Evolutionary conservation across 2,329 filamentous ascomycete genomes (phyloP).

Genomic region (Fusarium liriodendri): DNA sequence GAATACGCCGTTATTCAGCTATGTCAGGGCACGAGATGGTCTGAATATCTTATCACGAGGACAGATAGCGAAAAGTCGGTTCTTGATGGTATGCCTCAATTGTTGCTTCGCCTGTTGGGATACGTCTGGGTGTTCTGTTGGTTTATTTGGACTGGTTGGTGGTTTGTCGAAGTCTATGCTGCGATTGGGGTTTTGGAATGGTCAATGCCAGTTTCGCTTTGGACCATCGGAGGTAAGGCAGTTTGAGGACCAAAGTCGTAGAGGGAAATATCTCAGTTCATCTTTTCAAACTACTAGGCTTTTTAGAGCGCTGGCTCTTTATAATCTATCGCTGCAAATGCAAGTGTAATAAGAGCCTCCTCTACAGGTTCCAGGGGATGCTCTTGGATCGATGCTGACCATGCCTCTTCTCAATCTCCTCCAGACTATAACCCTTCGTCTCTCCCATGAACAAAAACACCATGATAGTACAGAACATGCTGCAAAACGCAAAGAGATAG

Average conservation of each 20-base stretch:
- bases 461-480: constrained; percentile 50
- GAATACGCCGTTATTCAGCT: not conserved
- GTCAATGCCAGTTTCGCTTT: constrained; percentile 17
- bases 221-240: not conserved
- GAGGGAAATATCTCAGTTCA: no score
- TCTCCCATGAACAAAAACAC: constrained; percentile 56
- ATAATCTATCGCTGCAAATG: not conserved
- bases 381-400: not conserved
- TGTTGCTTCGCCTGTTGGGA: not conserved
- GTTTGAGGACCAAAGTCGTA: not conserved
- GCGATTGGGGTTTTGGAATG: constrained; percentile 17
- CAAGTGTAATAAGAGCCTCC: not conserved
- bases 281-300: not conserved
- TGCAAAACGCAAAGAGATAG: constrained; percentile 57
- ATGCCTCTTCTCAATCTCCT: constrained; percentile 49
- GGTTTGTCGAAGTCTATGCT: constrained; percentile 17
- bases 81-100: accelerated
- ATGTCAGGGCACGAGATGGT: not conserved
- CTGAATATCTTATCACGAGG: not conserved
- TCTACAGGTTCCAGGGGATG: not conserved
- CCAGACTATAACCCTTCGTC: constrained; percentile 55
- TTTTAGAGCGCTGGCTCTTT: not conserved
- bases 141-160: constrained; percentile 22
- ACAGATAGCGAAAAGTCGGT: not conserved
- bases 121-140: constrained; percentile 19